These are phyloP conservation scores for Daldinia concentrica DNA, from an alignment of 495 filamentous ascomycete genomes.

Conservation along the genomic window DNA sequence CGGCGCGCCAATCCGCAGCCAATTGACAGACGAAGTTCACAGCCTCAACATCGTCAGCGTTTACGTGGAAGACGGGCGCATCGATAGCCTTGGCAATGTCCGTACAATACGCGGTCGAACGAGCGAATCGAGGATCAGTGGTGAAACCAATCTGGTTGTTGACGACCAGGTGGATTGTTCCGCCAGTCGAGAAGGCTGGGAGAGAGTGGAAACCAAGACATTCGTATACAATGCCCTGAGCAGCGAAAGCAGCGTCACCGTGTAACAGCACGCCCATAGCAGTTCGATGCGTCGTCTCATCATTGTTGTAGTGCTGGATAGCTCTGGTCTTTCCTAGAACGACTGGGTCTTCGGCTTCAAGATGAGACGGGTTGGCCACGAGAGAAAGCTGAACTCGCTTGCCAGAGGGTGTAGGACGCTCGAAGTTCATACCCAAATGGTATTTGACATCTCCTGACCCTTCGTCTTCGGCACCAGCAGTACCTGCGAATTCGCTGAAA, in stretches of 20 bases:
- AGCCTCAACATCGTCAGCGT: slow-evolving; percentile 97
- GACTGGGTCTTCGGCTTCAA: slow-evolving; percentile 98
- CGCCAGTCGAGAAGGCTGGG: slow-evolving; percentile 94
- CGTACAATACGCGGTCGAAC: slow-evolving; percentile 98
- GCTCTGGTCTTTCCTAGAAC: slow-evolving; percentile 96
- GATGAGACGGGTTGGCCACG: slow-evolving; percentile 97
- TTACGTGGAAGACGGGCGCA: slow-evolving; percentile 98
- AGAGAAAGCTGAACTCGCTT: slow-evolving; percentile 98
- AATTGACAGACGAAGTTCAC: slow-evolving; percentile 98
- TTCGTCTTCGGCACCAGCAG: slow-evolving; percentile 87
- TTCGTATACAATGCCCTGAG: slow-evolving; percentile 96
- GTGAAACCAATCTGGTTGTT: slow-evolving; percentile 99
- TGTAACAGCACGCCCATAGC: slow-evolving; percentile 97
- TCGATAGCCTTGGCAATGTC: slow-evolving; percentile 99
- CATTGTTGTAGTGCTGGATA: slow-evolving; percentile 98
- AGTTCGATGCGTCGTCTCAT: slow-evolving; percentile 83
- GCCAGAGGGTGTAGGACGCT: slow-evolving; percentile 95
- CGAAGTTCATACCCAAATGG: slow-evolving; percentile 99
- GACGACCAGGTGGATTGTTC: slow-evolving; percentile 95
- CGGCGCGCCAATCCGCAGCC: slow-evolving; percentile 94
- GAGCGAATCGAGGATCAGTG: slow-evolving; percentile 96
- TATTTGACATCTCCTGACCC: slow-evolving; percentile 99
- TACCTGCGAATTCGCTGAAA: slow-evolving; percentile 96
- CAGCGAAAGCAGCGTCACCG: slow-evolving; percentile 97
- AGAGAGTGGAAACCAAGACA: slow-evolving; percentile 97